Evolutionary conservation across 2,329 filamentous ascomycete genomes (phyloP).

Genomic region (Ophiostoma tasmaniense): DNA sequence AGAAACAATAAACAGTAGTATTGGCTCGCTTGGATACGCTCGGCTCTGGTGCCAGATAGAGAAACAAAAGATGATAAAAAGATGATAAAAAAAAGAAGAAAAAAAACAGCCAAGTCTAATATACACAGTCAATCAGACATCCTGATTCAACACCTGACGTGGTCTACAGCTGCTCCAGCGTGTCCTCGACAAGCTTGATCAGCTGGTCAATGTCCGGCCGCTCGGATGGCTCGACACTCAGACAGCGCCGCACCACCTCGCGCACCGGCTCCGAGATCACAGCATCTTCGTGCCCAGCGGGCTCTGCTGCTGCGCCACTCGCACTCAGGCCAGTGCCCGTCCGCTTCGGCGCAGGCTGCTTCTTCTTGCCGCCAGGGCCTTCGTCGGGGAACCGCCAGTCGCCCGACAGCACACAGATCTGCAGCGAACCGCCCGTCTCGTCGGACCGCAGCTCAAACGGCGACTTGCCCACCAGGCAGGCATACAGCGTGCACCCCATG

Average conservation of each 20-base stretch:
- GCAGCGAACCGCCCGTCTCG: constrained; percentile 88
- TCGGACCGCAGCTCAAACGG: constrained; percentile 94
- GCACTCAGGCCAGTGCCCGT: constrained; percentile 25
- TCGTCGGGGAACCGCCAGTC: constrained; percentile 97
- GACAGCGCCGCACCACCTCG: constrained; percentile 77
- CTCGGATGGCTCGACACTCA: constrained; percentile 79
- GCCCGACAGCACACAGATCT: constrained; percentile 83
- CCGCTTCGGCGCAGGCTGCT: constrained; percentile 27
- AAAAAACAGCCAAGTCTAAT: not conserved
- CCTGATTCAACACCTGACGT: too few relatives aligned
- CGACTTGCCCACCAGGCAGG: constrained; percentile 90
- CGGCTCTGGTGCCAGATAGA: not conserved
- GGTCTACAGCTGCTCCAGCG: constrained; percentile 50
- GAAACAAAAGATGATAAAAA: not conserved
- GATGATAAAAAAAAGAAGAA: not conserved
- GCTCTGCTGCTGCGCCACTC: constrained; percentile 23
- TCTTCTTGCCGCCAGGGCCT: constrained; percentile 44
- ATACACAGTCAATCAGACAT: not conserved
- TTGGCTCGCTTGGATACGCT: not conserved
- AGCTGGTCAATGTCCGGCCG: constrained; percentile 80
- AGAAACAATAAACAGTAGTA: too few relatives aligned
- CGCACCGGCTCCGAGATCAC: constrained; percentile 73
- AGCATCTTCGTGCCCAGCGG: constrained; percentile 32
- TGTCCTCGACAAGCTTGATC: constrained; percentile 67
- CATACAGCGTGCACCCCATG: constrained; percentile 93